phyloP scores from a whole-genome alignment of 1,139 yeast species.

The Debaryomyces sp. region DNA sequence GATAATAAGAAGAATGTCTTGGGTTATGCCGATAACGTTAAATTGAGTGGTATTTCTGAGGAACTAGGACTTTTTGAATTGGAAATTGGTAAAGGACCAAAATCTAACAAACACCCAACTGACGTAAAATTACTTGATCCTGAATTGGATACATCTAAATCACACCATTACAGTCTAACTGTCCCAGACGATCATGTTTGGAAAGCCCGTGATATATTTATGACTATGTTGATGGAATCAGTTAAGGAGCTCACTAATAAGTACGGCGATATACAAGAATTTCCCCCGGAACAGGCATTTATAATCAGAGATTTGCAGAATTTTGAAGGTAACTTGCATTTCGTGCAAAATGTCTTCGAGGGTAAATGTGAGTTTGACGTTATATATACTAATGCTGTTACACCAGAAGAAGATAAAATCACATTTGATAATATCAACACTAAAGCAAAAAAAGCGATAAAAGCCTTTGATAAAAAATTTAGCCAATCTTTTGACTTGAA shows the following conservation, averaged over 20 bases:
- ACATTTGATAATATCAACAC: constrained; percentile 41
- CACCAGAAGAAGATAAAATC: constrained; percentile 45
- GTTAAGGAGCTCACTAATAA: constrained; percentile 49
- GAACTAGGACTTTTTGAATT: constrained; percentile 59
- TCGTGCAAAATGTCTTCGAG: constrained; percentile 71
- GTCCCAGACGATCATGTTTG: constrained; percentile 78
- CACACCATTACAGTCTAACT: constrained; percentile 68
- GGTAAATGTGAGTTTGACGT: constrained; percentile 83
- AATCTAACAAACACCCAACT: constrained; percentile 44
- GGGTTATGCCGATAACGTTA: constrained; percentile 40
- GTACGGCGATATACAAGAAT: constrained; percentile 27
- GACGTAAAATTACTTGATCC: constrained; percentile 30
- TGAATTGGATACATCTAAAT: constrained; percentile 52
- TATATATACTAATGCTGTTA: constrained; percentile 51
- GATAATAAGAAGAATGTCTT: constrained; percentile 26
- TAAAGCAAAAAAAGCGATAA: constrained; percentile 38
- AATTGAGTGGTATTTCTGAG: constrained; percentile 55
- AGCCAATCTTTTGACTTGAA: constrained; percentile 52
- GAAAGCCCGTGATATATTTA: constrained; percentile 78
- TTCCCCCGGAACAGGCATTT: constrained; percentile 55
- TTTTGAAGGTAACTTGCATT: constrained; percentile 78
- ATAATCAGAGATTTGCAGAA: constrained; percentile 60
- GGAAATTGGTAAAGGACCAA: constrained; percentile 51
- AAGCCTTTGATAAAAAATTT: constrained; percentile 59
- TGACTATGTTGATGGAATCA: constrained; percentile 70